phyloP scores from a whole-genome alignment of 1,284 basidiomycete genomes.

The Rhizoctonia solani region DNA sequence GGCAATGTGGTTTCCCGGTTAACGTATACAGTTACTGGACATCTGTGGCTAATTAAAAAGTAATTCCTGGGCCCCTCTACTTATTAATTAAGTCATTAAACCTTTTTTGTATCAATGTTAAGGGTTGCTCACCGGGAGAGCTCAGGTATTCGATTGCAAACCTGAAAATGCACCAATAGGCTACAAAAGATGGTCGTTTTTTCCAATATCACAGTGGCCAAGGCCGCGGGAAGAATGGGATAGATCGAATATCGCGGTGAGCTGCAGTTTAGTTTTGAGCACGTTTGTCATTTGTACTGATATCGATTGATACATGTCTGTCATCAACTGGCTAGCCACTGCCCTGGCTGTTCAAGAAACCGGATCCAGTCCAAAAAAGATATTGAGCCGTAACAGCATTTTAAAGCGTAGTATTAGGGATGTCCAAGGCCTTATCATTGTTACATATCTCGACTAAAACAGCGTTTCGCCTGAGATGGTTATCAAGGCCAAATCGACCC shows the following conservation, averaged over 20 bases:
- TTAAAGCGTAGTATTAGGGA: conserved; percentile 11
- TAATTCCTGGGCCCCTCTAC: too few relatives aligned
- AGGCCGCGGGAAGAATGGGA: conserved; percentile 16
- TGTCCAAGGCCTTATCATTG: conserved; percentile 7
- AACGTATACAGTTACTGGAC: too few relatives aligned
- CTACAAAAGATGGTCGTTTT: not conserved
- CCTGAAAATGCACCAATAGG: not conserved
- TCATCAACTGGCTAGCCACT: conserved; percentile 5
- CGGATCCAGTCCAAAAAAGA: not conserved
- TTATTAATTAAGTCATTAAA: too few relatives aligned
- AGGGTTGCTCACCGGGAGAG: too few relatives aligned
- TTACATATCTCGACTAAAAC: too few relatives aligned
- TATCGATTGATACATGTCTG: not conserved
- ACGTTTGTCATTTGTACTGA: not conserved
- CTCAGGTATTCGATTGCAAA: not conserved
- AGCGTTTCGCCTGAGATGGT: too few relatives aligned
- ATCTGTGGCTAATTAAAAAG: too few relatives aligned
- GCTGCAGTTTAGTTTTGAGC: not conserved
- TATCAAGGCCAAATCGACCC: too few relatives aligned
- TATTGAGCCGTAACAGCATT: conserved; percentile 2
- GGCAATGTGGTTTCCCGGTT: too few relatives aligned
- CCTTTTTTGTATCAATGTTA: too few relatives aligned
- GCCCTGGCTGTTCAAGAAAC: not conserved
- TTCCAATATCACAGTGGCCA: not conserved
- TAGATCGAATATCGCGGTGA: conserved; percentile 9